Percentiles rank a stretch among this genome's conserved stretches.
Conservation (phyloP, 371 early-diverging fungal genomes). For the Mortierella sp. region DNA sequence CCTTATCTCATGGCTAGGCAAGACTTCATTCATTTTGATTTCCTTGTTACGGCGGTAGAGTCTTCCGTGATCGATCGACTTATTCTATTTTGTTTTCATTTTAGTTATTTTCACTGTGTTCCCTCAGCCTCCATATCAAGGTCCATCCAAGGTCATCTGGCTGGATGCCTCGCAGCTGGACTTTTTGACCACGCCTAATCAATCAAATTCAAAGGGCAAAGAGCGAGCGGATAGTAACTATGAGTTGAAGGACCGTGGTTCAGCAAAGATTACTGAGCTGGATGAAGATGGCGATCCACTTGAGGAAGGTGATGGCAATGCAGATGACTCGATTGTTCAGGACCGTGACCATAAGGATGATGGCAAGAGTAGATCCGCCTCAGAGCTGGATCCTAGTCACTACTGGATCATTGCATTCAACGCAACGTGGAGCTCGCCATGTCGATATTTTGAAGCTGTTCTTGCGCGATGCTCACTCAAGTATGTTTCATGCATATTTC, state of each 20-base stretch:
- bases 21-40: conserved; percentile 3
- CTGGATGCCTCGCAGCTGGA: conserved; percentile 39
- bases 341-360: not conserved
- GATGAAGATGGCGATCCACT: conserved; percentile 32
- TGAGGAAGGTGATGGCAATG: conserved; percentile 3
- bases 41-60: too few species aligned
- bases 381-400: conserved; percentile 37
- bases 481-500: conserved; percentile 23
- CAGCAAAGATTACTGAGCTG: conserved; percentile 42
- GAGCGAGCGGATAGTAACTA: not conserved
- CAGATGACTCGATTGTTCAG: conserved; percentile 6
- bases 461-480: conserved; percentile 47
- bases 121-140: conserved; percentile 72
- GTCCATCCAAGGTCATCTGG: conserved; percentile 58
- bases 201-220: conserved; percentile 20
- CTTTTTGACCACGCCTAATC: conserved; percentile 26
- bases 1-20: conserved; percentile 64
- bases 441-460: conserved; percentile 49
- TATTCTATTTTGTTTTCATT: not conserved
- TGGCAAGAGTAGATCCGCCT: not conserved
- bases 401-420: conserved; percentile 54
- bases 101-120: conserved; percentile 64
- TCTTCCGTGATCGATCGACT: not conserved
- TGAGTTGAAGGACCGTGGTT: conserved; percentile 10
- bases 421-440: conserved; percentile 50